These are phyloP conservation scores for Phaeosphaeria sp. DNA, from an alignment of 2,329 filamentous ascomycete species.

Conservation along the genomic window DNA sequence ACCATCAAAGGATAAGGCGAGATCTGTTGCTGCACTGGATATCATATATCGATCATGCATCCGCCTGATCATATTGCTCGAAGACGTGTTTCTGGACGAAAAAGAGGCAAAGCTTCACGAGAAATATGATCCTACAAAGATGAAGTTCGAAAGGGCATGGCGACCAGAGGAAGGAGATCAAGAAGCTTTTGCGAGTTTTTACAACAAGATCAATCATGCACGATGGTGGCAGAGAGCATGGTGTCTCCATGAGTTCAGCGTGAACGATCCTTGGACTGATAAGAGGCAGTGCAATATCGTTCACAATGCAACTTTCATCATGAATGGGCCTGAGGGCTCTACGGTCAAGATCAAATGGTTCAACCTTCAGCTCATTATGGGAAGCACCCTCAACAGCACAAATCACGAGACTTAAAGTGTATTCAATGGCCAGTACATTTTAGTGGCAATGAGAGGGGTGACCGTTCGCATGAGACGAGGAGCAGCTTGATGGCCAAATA, in stretches of 20 bases:
- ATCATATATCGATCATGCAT: slow-evolving; percentile 23
- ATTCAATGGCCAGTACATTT: slow-evolving; percentile 3
- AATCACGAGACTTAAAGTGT: not conserved
- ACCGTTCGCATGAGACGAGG: slow-evolving; percentile 1
- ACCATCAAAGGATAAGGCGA: slow-evolving; percentile 12
- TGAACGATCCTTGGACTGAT: slow-evolving; percentile 20
- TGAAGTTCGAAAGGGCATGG: not conserved
- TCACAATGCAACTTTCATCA: slow-evolving; percentile 21
- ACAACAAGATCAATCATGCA: slow-evolving; percentile 10
- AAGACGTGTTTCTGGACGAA: slow-evolving; percentile 18
- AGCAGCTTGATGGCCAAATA: slow-evolving; percentile 20
- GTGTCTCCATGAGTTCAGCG: slow-evolving; percentile 24
- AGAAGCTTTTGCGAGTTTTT: slow-evolving; percentile 7
- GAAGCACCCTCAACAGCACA: not conserved
- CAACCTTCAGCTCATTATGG: slow-evolving; percentile 10
- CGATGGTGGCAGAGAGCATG: slow-evolving; percentile 24
- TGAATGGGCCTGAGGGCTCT: slow-evolving; percentile 14
- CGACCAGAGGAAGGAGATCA: not conserved
- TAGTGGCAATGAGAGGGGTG: slow-evolving; percentile 1
- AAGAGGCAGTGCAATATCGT: slow-evolving; percentile 10
- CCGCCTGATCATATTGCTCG: slow-evolving; percentile 16
- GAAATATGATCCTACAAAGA: slow-evolving; percentile 3
- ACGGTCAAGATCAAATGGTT: slow-evolving; percentile 22
- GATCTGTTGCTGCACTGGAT: slow-evolving; percentile 24
- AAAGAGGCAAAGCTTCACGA: slow-evolving; percentile 6